phyloP scores from a whole-genome alignment of 2,329 filamentous ascomycete species.

The Cryphonectria naterciae region DNA sequence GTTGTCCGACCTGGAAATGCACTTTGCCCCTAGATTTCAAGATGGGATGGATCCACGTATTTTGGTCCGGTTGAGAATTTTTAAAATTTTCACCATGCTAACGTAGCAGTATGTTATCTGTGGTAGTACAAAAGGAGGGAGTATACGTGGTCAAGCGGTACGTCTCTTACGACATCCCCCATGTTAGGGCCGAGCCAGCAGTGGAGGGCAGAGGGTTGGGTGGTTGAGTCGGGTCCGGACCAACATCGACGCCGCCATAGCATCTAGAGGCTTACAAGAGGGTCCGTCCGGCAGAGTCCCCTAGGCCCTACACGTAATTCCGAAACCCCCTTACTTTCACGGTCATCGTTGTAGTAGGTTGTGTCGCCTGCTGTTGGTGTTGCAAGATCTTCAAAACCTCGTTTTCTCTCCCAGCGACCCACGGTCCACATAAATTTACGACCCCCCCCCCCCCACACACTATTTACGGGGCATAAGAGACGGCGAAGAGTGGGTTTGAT shows the following conservation, averaged over 20 bases:
- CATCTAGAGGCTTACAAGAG: neutral
- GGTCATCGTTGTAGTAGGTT: neutral
- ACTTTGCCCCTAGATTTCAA: neutral
- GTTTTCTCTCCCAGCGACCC: neutral
- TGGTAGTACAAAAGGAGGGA: neutral
- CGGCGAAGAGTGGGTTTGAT: neutral
- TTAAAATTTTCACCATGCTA: neutral
- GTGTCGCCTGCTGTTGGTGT: neutral
- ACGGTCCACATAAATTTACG: neutral
- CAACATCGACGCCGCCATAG: neutral
- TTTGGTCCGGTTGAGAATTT: no score
- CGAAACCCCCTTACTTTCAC: neutral
- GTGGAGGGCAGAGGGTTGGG: no score
- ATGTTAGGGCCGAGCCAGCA: no score
- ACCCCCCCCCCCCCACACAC: no score
- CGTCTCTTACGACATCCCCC: neutral
- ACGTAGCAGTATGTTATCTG: neutral
- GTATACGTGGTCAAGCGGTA: neutral
- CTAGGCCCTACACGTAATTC: no score
- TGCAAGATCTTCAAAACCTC: neutral
- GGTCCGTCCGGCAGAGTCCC: neutral
- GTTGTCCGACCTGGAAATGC: neutral
- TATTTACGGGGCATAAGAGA: neutral
- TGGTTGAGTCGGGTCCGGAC: no score
- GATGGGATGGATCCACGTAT: neutral